Evolutionary conservation across 495 filamentous ascomycete species (phyloP), one percentile per base, ranked within the genome.

Genomic region (Poronia punctata): DNA sequence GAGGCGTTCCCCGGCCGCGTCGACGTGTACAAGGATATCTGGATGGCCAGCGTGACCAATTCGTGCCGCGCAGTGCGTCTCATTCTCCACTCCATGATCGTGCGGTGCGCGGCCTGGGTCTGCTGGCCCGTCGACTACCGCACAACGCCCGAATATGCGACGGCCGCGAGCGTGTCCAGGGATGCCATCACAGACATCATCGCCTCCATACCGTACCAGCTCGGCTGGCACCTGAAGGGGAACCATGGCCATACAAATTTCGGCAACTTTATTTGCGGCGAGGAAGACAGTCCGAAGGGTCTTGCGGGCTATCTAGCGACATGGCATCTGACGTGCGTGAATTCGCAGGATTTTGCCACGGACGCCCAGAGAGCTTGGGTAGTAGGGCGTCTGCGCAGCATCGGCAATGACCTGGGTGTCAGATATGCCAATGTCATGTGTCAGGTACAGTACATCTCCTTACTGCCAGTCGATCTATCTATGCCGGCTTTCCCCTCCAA

Each of bases 51-150:
- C 40, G 54, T 68, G 9, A 67, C 61, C 64, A 76, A 76, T 50
- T 56, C 61, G 27, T 57, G 57, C n/a, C 53, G 72, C 5, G 56
- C 64, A 1, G 55, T 64, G 5, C 48, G 73, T 3, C 41, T 78
- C n/a, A 56, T 67, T n/a, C 51, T 75, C 8, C 57, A 59, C 12
- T 61, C 62, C 5, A 47, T 68, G 11, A 60, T 62, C 15, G 62
- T 76, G 1, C 61, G 73, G 7, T 74, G 72, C 49, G 65, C 68
- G 5, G 72, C 72, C 3, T 76, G 70, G 70, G 49, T 67, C 12
- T 68, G 64, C 40, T 49, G 60, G 15, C 74, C 74, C 1, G 60
- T 65, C 6, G 72, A 78, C 46, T 75, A 74, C 36, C 53, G 71
- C 19, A 73, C 68, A 0, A 76, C 72, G 16, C 64, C 67, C 17